Base-by-base conservation (phyloP, 2,329 filamentous ascomycete species). In the Arthroderma sp. region DNA sequence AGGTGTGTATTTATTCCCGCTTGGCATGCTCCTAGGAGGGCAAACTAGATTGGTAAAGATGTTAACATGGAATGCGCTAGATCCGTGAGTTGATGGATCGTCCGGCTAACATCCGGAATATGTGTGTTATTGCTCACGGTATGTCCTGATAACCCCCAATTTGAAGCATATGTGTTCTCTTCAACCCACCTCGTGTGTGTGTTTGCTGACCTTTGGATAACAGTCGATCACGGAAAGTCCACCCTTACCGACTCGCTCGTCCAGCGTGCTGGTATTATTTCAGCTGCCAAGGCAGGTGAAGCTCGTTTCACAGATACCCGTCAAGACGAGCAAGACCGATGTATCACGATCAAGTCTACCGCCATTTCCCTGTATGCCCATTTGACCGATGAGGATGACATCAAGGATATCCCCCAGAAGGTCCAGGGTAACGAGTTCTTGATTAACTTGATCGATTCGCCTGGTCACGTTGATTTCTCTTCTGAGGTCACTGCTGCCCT, bases 261-360 rank as follows among this genome's bases (percentile, higher is more conserved):
- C 68, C 87, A 94, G 75, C 91, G 93, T 75, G 89, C 89, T 65
- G 91, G 91, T 89, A 98, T 98, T 67, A 95, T 98, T 68, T 96
- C 91, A 61, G 85, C 86, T 61, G 86, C 86, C 62, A 96, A 96
- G 76, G 91, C 91, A 62, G 91, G 91, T 72, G 86, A 94, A 68
- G 81, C 83, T 57, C 83, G 91, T 71, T 93, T 89, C 68, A 98
- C 88, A 63, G 91, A 98, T 73, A 98, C 91, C 54, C 85, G 91
- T 73, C 74, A 83, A 56, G 91, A 98, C 69, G 91, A 98, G 72
- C 91, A 98, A 77, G 91, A 98, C 70, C 88, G 91, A 82, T 87
- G 91, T 81, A 95, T 98, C 65, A 98, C 91, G 62, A 98, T 98
- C 82, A 98, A 98, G 83, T 98, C 91, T 48, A 98, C 91, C 53